A percentile compares a stretch with the other conserved stretches of the same genome.
These are phyloP conservation scores for Smithsoniella earleae DNA, from an alignment of 163 green algal genomes.

Conservation along the genomic window DNA sequence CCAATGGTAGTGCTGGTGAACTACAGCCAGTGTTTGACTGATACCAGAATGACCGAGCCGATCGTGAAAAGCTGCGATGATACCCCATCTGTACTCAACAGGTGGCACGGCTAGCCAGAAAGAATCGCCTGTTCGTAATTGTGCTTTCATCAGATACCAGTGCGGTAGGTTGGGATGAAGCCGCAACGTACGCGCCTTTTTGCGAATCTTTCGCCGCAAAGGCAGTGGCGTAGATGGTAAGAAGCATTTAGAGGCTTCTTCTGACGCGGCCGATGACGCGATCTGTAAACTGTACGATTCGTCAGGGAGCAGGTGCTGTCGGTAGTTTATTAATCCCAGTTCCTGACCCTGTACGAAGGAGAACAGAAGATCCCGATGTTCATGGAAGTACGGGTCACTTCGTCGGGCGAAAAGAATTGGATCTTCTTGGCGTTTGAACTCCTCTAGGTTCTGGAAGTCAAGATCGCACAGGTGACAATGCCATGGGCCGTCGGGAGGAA, in stretches of 20 bases:
- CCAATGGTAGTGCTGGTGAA: conserved; percentile 35
- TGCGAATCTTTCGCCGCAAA: background rate
- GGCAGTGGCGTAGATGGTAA: no score
- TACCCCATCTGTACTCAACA: conserved; percentile 32
- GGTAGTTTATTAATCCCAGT: background rate
- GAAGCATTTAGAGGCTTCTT: no score
- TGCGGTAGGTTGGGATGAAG: background rate
- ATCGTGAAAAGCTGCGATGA: conserved; percentile 32
- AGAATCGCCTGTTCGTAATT: background rate
- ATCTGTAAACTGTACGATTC: no score
- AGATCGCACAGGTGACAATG: conserved; percentile 1
- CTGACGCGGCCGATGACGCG: no score
- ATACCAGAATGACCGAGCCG: conserved; percentile 29
- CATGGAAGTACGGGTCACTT: background rate
- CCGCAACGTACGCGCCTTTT: background rate
- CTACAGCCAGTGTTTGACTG: conserved; percentile 23
- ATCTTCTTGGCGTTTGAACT: background rate
- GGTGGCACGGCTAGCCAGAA: conserved; percentile 32
- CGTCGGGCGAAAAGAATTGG: conserved; percentile 2
- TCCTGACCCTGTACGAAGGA: background rate
- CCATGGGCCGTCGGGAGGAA: background rate
- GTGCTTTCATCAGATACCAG: background rate
- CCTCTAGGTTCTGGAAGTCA: conserved; percentile 4
- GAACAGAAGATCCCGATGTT: background rate
- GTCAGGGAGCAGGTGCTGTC: no score